Evolutionary conservation across 2,329 filamentous ascomycete species (phyloP).

Genomic region (Paecilomyces fulvus): DNA sequence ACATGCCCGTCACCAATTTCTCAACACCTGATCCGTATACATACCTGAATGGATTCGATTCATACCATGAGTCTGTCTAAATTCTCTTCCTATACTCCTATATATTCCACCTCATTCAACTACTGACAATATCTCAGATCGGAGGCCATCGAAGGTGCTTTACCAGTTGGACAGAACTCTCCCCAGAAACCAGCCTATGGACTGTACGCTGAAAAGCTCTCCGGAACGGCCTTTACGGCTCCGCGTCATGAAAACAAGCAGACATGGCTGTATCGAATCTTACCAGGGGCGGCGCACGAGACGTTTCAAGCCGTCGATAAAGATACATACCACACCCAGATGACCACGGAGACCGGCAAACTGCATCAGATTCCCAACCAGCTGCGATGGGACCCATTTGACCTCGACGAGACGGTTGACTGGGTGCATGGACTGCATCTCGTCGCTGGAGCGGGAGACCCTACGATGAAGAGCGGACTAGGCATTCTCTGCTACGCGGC

Average conservation of each 20-base stretch:
- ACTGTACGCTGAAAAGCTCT: slow-evolving; percentile 74
- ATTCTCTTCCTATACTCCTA: neutral
- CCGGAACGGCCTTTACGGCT: slow-evolving; percentile 63
- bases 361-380: slow-evolving; percentile 73
- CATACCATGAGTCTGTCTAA: slow-evolving; percentile 62
- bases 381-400: slow-evolving; percentile 70
- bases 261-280: slow-evolving; percentile 63
- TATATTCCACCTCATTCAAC: neutral
- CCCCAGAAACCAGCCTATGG: slow-evolving; percentile 72
- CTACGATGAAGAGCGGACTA: slow-evolving; percentile 67
- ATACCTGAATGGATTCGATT: slow-evolving; percentile 72
- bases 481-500: slow-evolving; percentile 76
- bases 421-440: slow-evolving; percentile 63
- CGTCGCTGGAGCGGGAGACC: slow-evolving; percentile 70
- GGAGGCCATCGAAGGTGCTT: slow-evolving; percentile 65
- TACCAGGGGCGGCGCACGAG: slow-evolving; percentile 55
- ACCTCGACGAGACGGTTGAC: slow-evolving; percentile 59
- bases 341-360: slow-evolving; percentile 37
- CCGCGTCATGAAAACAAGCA: slow-evolving; percentile 62
- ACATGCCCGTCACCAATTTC: slow-evolving; percentile 59
- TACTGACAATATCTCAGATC: slow-evolving; percentile 42
- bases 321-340: slow-evolving; percentile 38
- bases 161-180: slow-evolving; percentile 69
- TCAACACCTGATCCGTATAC: slow-evolving; percentile 58
- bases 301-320: slow-evolving; percentile 39